Base-by-base conservation (phyloP, 192 early-diverging fungal genomes). In the Ramicandelaber brevisporus region DNA sequence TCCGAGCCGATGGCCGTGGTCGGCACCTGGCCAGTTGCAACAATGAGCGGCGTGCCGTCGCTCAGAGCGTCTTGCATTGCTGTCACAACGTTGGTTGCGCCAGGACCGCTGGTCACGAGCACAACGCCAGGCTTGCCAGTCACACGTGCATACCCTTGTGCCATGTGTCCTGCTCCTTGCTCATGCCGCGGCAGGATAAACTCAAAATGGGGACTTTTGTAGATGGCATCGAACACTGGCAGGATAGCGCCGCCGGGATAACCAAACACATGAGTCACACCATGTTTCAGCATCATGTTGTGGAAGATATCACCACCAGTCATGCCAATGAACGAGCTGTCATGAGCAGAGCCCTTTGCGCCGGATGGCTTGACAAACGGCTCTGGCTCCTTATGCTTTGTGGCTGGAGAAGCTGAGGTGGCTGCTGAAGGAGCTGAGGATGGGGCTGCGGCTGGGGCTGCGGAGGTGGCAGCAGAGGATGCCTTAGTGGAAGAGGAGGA, bases 111-210 rank as follows among this genome's bases (percentile, higher is more conserved):
- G 5, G 79, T 87, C n/a, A 87, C 81, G 3, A 78, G 40, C 17
- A 69, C 65, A 12, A 70, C 61, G 26, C 55, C 50, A 38, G 57
- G 57, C 45, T 50, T 50, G 30, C 57, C 57, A n/a, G 70, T 84
- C 18, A 72, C 84, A 48, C 78, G 69, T 10, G 87, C 87, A 48
- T 93, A 97, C 8, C 80, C 92, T 54, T 97, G 80, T 4, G 92
- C 87, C 79, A 93, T 93, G 43, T 97, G 92, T 3, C 92, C 92
- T 17, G 86, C 88, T 34, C 92, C 92, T 51, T 97, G 92, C 45
- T 97, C 92, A 41, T 93, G 88, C 43, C 92, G 56, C 29, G 92
- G 88, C 23, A 97, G 63, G 36, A 97, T 62, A 55, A 93, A 97
- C 40, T 97, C 68, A 54, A 97, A 97, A 45, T 97, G 75, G 30